Conservation (phyloP, 805 yeast genomes). For the Zygoascus bituminiphila region DNA sequence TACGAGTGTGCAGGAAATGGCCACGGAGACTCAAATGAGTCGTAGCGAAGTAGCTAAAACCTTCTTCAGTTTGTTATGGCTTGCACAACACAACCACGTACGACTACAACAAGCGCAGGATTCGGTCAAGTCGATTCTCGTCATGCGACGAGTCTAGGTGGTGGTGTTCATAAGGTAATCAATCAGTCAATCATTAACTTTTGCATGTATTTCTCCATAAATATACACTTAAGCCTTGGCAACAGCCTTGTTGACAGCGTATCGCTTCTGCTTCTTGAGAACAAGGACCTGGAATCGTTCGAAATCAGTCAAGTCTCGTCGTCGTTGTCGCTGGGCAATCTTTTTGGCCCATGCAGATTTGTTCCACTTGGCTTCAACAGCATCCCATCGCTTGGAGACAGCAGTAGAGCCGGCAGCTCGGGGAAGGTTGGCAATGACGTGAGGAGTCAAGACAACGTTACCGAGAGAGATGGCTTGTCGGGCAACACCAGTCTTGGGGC, state of each 20-base stretch:
- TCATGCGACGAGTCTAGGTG: no score
- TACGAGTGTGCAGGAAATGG: slow-evolving; percentile 1
- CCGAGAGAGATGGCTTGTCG: slow-evolving; percentile 88
- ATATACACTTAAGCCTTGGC: slow-evolving; percentile 53
- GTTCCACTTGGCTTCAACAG: slow-evolving; percentile 83
- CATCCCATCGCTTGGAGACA: slow-evolving; percentile 89
- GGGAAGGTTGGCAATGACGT: slow-evolving; percentile 76
- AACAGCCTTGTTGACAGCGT: slow-evolving; percentile 89
- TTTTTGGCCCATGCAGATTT: slow-evolving; percentile 96
- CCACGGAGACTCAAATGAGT: neutral
- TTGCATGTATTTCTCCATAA: slow-evolving; percentile 1
- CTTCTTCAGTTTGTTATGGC: slow-evolving; percentile 6
- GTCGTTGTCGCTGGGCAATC: slow-evolving; percentile 89
- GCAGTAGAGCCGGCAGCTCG: slow-evolving; percentile 88
- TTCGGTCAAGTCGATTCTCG: no score
- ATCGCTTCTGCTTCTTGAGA: slow-evolving; percentile 95
- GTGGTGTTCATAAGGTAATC: neutral
- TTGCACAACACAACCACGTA: slow-evolving; percentile 3
- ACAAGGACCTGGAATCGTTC: slow-evolving; percentile 99
- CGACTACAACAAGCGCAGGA: slow-evolving; percentile 5
- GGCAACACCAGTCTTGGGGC: slow-evolving; percentile 80
- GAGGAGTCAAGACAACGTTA: slow-evolving; percentile 87
- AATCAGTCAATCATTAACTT: neutral
- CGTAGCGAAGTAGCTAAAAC: neutral
- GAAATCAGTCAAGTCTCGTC: slow-evolving; percentile 90